A percentile compares a stretch with the other conserved stretches of the same genome.
Evolutionary conservation across 805 yeast genomes (phyloP).

Genomic region (Maudiozyma turicensis): DNA sequence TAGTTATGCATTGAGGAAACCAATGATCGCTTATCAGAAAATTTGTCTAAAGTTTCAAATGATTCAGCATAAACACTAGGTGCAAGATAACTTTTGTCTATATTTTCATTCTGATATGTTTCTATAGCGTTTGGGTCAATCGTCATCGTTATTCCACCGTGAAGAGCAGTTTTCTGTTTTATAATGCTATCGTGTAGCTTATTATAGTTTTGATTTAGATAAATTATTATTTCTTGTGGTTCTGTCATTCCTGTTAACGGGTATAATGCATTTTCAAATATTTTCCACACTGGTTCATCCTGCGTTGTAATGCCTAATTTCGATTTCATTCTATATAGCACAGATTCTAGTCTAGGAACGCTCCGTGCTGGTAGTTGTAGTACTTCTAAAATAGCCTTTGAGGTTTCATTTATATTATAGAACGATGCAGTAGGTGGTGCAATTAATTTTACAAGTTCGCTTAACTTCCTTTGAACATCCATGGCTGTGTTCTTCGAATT

Average conservation of each 20-base stretch:
- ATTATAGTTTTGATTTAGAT: constrained; percentile 14
- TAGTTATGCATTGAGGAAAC: constrained; percentile 21
- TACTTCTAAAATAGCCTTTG: constrained; percentile 12
- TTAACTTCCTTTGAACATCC: constrained; percentile 18
- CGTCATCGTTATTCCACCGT: not conserved
- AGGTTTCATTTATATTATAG: constrained; percentile 7
- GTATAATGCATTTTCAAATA: constrained; percentile 11
- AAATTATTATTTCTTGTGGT: constrained; percentile 13
- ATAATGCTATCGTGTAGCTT: constrained; percentile 9
- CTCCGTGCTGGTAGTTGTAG: constrained; percentile 13
- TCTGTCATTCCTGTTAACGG: constrained; percentile 11
- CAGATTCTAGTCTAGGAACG: constrained; percentile 11
- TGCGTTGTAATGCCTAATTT: constrained; percentile 12
- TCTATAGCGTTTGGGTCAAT: constrained; percentile 5
- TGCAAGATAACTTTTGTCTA: constrained; percentile 1
- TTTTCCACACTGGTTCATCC: constrained; percentile 14
- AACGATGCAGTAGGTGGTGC: constrained; percentile 20
- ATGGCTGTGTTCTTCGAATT: constrained; percentile 4
- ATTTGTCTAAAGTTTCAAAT: constrained; percentile 31
- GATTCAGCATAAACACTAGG: constrained; percentile 30
- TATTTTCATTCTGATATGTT: constrained; percentile 2
- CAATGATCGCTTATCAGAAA: constrained; percentile 32
- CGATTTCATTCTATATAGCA: constrained; percentile 12
- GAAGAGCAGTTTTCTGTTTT: not conserved
- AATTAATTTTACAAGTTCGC: constrained; percentile 15